A percentile compares a stretch with the other conserved stretches of the same genome.
Evolutionary conservation across 768 basidiomycete species (phyloP).

Genomic region (Boletus patriciae): DNA sequence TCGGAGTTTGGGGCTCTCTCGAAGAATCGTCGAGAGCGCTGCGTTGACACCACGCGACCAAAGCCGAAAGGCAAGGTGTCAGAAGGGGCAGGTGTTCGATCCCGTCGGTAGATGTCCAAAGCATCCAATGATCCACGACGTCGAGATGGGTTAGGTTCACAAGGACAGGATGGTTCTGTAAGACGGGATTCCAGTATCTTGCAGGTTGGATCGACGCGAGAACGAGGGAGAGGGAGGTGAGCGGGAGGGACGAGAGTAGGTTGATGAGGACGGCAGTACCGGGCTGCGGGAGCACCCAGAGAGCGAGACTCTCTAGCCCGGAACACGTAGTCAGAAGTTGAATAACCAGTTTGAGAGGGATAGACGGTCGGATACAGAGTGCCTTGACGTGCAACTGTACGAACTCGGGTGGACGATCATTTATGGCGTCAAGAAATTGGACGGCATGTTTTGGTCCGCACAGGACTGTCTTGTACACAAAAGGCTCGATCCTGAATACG

Average conservation of each 20-base stretch:
- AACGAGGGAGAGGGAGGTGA: slow-evolving; percentile 19
- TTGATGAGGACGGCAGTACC: neutral
- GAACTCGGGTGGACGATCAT: slow-evolving; percentile 9
- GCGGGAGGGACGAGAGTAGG: slow-evolving; percentile 12
- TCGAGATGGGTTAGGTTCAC: slow-evolving; percentile 19
- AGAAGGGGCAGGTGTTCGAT: slow-evolving; percentile 16
- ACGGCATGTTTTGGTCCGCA: slow-evolving; percentile 5
- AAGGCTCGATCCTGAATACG: slow-evolving; percentile 19
- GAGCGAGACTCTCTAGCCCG: slow-evolving; percentile 14
- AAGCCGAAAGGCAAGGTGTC: slow-evolving; percentile 17
- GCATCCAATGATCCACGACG: slow-evolving; percentile 20
- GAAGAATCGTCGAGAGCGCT: slow-evolving; percentile 5
- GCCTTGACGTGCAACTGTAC: slow-evolving; percentile 10
- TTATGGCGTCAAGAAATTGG: slow-evolving; percentile 9
- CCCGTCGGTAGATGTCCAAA: slow-evolving; percentile 18
- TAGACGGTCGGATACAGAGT: slow-evolving; percentile 17
- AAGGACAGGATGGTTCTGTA: slow-evolving; percentile 11
- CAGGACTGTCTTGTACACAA: slow-evolving; percentile 22
- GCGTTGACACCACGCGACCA: slow-evolving; percentile 12
- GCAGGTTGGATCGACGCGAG: slow-evolving; percentile 3
- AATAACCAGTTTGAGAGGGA: slow-evolving; percentile 2
- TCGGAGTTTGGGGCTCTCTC: neutral
- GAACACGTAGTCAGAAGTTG: slow-evolving; percentile 12
- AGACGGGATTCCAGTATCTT: neutral
- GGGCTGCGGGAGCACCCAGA: slow-evolving; percentile 14